Evolutionary conservation across 176 grass and related monocot species (phyloP).

Genomic region (Oryza officinalis): DNA sequence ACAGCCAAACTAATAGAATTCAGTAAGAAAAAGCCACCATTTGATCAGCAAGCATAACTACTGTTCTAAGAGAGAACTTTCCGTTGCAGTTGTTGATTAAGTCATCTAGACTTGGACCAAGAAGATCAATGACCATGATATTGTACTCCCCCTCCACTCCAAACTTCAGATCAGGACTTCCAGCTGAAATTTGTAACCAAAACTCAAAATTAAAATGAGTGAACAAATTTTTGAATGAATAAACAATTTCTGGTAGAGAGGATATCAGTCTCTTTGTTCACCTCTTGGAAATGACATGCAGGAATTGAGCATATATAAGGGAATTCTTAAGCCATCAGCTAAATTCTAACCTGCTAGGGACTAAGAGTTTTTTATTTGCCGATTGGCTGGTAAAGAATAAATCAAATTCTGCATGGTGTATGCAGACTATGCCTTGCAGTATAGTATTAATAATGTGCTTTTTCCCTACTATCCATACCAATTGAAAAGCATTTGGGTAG

Average conservation of each 20-base stretch:
- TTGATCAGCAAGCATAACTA: constrained; percentile 84
- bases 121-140: constrained; percentile 92
- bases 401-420: no score
- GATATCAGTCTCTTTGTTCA: no score
- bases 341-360: no score
- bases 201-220: constrained; percentile 13
- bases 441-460: no score
- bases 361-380: no score
- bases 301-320: no score
- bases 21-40: constrained; percentile 44
- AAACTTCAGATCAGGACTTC: constrained; percentile 76
- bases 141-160: constrained; percentile 89
- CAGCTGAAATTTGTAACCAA: constrained; percentile 53
- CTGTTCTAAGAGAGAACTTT: constrained; percentile 87
- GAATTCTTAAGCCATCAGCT: no score
- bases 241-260: not conserved
- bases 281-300: no score
- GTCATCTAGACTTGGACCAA: constrained; percentile 84
- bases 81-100: constrained; percentile 65
- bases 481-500: no score
- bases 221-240: not conserved
- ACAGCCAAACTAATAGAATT: not conserved
- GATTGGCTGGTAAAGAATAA: no score
- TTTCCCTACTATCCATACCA: no score
- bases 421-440: no score